Conservation (phyloP, 352 stramenopile species). For the Globisporangium mamillatum region DNA sequence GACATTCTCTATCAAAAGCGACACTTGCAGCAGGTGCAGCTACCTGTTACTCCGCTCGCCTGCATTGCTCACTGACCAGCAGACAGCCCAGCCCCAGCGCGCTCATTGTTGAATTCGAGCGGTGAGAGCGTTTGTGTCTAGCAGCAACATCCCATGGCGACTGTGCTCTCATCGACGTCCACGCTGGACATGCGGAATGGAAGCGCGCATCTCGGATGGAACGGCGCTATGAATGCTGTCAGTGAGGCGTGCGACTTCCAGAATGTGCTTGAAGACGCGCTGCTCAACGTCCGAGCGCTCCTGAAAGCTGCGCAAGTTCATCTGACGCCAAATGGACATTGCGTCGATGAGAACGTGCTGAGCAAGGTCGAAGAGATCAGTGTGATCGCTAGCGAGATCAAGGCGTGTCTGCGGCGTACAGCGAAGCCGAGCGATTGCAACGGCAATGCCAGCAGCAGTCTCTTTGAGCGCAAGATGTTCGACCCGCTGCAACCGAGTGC, state of each 20-base stretch:
- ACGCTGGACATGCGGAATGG: neutral
- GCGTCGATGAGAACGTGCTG: neutral
- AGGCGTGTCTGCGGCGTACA: slow-evolving; percentile 16
- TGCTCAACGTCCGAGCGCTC: slow-evolving; percentile 16
- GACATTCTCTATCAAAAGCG: neutral
- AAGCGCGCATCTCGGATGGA: neutral
- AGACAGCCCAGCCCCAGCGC: neutral
- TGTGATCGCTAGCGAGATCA: slow-evolving; percentile 24
- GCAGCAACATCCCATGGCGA: neutral
- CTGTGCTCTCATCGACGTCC: neutral
- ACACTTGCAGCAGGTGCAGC: neutral
- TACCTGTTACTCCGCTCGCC: neutral
- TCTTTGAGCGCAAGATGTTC: slow-evolving; percentile 35
- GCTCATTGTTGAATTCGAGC: slow-evolving; percentile 5
- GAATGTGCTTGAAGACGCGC: slow-evolving; percentile 29
- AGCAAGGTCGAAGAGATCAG: slow-evolving; percentile 15
- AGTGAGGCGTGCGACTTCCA: slow-evolving; percentile 8
- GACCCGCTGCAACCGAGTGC: slow-evolving; percentile 42
- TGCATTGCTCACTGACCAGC: neutral
- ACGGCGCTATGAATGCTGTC: neutral
- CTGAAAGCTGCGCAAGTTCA: slow-evolving; percentile 23
- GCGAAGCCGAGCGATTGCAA: neutral
- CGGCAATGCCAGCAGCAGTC: slow-evolving; percentile 1
- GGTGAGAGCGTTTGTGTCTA: neutral
- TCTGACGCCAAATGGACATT: neutral